Base-by-base conservation (phyloP, 2,329 filamentous ascomycete genomes). In the Corynespora cassiicola region DNA sequence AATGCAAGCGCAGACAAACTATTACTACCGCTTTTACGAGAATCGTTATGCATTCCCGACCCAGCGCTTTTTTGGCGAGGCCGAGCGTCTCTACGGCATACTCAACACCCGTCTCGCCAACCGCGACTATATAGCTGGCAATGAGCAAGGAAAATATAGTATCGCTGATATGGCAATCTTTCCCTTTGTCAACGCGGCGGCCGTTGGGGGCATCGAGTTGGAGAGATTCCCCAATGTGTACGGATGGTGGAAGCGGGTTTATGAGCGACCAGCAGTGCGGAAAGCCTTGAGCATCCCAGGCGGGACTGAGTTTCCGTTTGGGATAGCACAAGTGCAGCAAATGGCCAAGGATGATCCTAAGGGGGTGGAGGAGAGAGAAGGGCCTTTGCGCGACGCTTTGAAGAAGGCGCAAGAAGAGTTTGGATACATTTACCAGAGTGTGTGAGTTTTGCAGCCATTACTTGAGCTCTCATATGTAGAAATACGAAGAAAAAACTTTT, bases 331-430 rank as follows among this genome's bases (percentile, higher is more conserved):
- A 3, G 47, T 72, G 28, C 40, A 58, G 45, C 52, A 64, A 52
- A 25, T 29, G 29, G 57, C 61, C 7, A 27, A 75, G 36, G 62
- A 68, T 47, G 58, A 69, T 8, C 68, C 75, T n/a, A 58, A 66
- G 7, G 73, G 73, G 29, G 69, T 67, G 33, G 70, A 61, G 56
- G 63, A 71, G 57, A 62, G 66, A 49, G 62, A 71, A 38, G 67
- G 70, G 20, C 48, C 63, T 41, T 41, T 65, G 17, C 40, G 47
- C 31, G 51, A 58, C 17, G 17, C 58, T 7, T 32, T 47, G 21
- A 50, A 59, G 37, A 59, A 63, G 48, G 64, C 63, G 14, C 63
- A 66, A 46, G 56, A 63, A 49, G 54, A 68, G 47, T 68, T 65
- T 45, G 43, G 54, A 8, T 67, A 66, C 48, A 61, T 65, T 52